Conservation (phyloP, 305 asterid species). For the Stenogyne calaminthoides region DNA sequence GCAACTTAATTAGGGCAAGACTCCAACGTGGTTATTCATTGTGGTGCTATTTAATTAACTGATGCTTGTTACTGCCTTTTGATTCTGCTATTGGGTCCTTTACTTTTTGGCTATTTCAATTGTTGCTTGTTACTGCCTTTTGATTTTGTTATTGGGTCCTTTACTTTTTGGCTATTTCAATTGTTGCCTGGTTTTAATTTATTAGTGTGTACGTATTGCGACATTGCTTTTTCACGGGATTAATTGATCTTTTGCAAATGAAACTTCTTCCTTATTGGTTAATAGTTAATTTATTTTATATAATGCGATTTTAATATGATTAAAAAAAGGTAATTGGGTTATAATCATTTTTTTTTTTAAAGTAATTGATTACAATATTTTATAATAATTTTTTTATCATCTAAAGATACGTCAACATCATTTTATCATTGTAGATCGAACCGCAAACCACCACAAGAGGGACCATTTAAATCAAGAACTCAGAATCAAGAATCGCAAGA, state of each 20-base stretch:
- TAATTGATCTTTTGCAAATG: neutral
- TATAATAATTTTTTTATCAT: too few relatives aligned
- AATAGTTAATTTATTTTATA: neutral
- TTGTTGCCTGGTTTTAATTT: neutral
- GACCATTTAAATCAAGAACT: too few relatives aligned
- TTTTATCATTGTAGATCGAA: too few relatives aligned
- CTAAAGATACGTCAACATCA: too few relatives aligned
- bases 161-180: neutral
- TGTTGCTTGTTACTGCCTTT: too few relatives aligned
- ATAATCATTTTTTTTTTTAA: neutral
- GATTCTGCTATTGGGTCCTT: constrained; percentile 33
- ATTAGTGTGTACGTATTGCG: neutral
- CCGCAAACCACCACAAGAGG: too few relatives aligned
- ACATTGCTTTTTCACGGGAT: neutral
- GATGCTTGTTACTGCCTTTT: neutral
- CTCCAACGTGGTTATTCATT: constrained; percentile 24
- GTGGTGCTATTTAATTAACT: constrained; percentile 14
- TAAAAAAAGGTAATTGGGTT: neutral
- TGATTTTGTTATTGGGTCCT: constrained; percentile 33
- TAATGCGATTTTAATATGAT: neutral
- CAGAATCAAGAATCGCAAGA: too few relatives aligned
- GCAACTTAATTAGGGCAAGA: constrained; percentile 20
- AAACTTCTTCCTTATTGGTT: neutral
- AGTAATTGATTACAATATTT: too few relatives aligned
- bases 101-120: neutral